These are phyloP conservation scores for Plicaturopsis crispa DNA, from an alignment of 768 basidiomycete species.

Conservation along the genomic window DNA sequence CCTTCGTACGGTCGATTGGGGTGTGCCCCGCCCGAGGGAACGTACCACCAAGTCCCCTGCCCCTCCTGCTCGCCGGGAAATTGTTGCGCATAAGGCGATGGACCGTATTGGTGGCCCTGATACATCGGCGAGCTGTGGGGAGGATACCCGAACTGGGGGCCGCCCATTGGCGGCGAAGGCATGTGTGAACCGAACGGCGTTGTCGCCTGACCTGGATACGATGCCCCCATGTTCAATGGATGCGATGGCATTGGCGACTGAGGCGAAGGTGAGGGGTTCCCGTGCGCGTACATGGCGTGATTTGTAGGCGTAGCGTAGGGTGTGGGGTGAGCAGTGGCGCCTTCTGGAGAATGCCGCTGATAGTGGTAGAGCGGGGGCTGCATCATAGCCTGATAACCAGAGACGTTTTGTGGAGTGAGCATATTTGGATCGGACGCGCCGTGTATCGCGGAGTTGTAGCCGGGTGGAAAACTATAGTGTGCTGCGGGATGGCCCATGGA, in stretches of 20 bases:
- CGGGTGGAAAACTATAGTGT: conserved; percentile 13
- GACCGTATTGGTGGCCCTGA: conserved; percentile 29
- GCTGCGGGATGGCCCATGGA: conserved; percentile 28
- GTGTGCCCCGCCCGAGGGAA: conserved; percentile 22
- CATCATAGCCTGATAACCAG: conserved; percentile 33
- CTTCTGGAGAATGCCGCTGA: conserved; percentile 26
- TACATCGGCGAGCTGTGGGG: conserved; percentile 28
- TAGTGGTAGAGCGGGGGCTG: conserved; percentile 31
- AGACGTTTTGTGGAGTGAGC: conserved; percentile 32
- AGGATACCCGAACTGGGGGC: conserved; percentile 21
- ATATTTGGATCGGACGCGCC: conserved; percentile 27
- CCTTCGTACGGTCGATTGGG: conserved; percentile 20
- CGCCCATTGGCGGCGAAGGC: conserved; percentile 11
- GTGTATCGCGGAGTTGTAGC: conserved; percentile 25
- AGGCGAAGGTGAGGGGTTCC: conserved; percentile 15
- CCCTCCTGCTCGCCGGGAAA: conserved; percentile 27
- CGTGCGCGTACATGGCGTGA: conserved; percentile 5
- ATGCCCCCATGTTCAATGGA: not conserved
- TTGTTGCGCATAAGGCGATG: conserved; percentile 28
- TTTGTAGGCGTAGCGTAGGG: conserved; percentile 11
- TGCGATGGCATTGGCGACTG: conserved; percentile 8
- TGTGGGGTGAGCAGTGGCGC: conserved; percentile 14
- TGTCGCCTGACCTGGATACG: too few relatives aligned
- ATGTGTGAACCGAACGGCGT: too few relatives aligned
- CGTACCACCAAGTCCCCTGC: conserved; percentile 50